Conservation (phyloP, 192 early-diverging fungal genomes). For the Paraglomus brasilianum region DNA sequence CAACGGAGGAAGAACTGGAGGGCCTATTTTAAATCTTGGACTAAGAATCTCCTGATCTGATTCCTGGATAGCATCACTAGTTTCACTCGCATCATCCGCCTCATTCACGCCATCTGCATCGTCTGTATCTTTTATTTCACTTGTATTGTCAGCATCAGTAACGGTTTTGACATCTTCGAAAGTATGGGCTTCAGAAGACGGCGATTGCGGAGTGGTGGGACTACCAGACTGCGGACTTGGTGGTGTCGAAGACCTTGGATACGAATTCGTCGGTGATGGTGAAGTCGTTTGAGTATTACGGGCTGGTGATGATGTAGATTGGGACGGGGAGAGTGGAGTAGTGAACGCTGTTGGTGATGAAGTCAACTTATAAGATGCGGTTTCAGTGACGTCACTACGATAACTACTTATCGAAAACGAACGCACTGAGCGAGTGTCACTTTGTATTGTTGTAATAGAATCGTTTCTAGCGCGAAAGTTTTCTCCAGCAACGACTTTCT, state of each 20-base stretch:
- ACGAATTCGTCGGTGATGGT: neutral
- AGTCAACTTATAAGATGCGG: neutral
- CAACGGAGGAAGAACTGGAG: constrained; percentile 24
- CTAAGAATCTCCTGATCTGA: no score
- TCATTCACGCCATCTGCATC: no score
- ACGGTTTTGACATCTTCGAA: no score
- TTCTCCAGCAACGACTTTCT: no score
- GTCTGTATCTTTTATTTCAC: no score
- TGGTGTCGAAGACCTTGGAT: neutral
- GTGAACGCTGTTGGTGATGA: neutral
- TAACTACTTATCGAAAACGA: constrained; percentile 25
- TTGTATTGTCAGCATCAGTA: no score
- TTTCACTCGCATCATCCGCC: no score
- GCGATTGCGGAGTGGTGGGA: neutral
- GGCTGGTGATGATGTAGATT: neutral
- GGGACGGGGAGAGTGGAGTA: neutral
- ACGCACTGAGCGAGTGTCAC: constrained; percentile 17
- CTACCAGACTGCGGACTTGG: constrained; percentile 17
- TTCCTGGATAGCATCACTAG: no score
- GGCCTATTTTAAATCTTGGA: neutral
- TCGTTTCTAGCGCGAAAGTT: constrained; percentile 14
- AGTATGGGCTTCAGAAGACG: neutral
- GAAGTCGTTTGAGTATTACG: neutral
- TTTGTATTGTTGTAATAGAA: constrained; percentile 18
- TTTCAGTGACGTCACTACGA: constrained; percentile 13